Conservation (phyloP, 2,329 filamentous ascomycete species). For the Thyridium curvatum region DNA sequence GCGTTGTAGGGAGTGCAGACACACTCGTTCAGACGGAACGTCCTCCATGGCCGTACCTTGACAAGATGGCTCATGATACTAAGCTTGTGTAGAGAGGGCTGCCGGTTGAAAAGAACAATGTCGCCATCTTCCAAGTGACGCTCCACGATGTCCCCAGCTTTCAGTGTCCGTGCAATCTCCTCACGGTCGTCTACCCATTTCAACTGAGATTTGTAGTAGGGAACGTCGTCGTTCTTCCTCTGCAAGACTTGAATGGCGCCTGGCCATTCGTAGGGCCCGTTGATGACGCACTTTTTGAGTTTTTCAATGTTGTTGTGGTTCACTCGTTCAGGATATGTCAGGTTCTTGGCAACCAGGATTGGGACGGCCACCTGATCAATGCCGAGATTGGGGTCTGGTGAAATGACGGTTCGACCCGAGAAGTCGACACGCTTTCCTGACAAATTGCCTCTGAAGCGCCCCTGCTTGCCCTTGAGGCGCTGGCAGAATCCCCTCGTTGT, state of each 20-base stretch:
- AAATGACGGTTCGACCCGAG: constrained; percentile 95
- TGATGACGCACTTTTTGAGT: constrained; percentile 64
- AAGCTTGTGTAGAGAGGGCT: constrained; percentile 95
- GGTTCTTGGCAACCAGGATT: constrained; percentile 84
- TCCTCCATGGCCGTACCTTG: constrained; percentile 90
- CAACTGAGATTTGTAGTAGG: constrained; percentile 64
- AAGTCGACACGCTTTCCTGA: constrained; percentile 99
- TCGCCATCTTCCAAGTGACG: constrained; percentile 93
- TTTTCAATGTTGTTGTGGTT: constrained; percentile 82
- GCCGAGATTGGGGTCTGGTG: constrained; percentile 87
- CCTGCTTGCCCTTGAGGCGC: constrained; percentile 93
- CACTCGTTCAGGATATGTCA: constrained; percentile 90
- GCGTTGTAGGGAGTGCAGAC: constrained; percentile 98
- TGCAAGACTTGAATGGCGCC: constrained; percentile 56
- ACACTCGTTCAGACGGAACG: constrained; percentile 95
- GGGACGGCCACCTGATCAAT: constrained; percentile 94
- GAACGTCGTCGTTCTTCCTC: constrained; percentile 55
- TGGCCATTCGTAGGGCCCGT: constrained; percentile 74
- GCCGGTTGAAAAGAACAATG: constrained; percentile 94
- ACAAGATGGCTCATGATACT: constrained; percentile 96
- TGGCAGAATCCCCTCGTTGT: constrained; percentile 91
- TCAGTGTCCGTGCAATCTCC: constrained; percentile 65
- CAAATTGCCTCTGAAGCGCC: constrained; percentile 91
- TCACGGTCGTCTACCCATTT: constrained; percentile 64
- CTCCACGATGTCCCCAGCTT: constrained; percentile 84